Percentiles rank a stretch among this genome's conserved stretches.
Evolutionary conservation across 768 basidiomycete genomes (phyloP).

Genomic region (Flagelloscypha sp.): DNA sequence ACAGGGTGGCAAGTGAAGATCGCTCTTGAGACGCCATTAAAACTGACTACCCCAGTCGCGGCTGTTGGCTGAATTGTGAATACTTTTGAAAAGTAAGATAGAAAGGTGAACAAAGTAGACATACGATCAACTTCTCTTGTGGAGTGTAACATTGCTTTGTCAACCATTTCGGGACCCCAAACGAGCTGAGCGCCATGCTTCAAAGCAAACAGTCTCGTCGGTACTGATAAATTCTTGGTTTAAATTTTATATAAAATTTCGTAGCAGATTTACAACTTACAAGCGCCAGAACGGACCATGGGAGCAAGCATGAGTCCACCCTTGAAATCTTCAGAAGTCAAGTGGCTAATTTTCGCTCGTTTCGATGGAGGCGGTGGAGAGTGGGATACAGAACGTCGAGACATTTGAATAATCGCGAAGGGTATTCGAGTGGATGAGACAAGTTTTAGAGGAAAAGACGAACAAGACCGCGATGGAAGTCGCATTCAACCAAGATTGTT

Average conservation of each 20-base stretch:
- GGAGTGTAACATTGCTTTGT: constrained; percentile 88
- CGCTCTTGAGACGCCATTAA: constrained; percentile 72
- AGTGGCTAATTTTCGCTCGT: constrained; percentile 46
- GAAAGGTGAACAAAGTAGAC: constrained; percentile 20
- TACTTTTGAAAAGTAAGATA: neutral
- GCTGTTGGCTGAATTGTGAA: constrained; percentile 36
- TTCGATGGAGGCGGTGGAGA: constrained; percentile 48
- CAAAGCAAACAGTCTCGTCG: constrained; percentile 76
- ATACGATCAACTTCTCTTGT: constrained; percentile 80
- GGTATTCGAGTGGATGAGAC: no score
- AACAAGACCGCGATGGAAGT: neutral
- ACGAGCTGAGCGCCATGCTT: constrained; percentile 92
- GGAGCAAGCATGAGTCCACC: constrained; percentile 93
- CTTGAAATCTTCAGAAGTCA: constrained; percentile 70
- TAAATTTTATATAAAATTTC: constrained; percentile 9
- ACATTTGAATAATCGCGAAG: constrained; percentile 38
- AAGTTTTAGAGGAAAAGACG: no score
- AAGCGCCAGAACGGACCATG: constrained; percentile 91
- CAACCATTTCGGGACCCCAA: constrained; percentile 95
- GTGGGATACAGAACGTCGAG: constrained; percentile 41
- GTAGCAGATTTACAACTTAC: constrained; percentile 35
- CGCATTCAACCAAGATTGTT: neutral
- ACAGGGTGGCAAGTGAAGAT: constrained; percentile 91
- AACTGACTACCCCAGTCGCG: constrained; percentile 78
- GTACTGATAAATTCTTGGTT: constrained; percentile 51